Base-by-base conservation (phyloP, 768 basidiomycete genomes). In the Psilocybe sp. region DNA sequence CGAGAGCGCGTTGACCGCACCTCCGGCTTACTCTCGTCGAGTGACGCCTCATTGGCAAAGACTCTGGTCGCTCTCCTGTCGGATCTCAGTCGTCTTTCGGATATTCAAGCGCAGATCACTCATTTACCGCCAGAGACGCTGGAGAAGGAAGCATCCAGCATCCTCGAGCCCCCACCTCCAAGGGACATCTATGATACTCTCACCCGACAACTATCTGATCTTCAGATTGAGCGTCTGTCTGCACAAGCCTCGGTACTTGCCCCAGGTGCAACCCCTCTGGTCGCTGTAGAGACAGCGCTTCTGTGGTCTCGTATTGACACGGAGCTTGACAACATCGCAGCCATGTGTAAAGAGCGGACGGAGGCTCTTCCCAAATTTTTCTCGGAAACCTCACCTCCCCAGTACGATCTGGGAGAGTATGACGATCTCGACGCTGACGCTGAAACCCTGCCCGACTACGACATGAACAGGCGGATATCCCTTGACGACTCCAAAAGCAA, bases 301-400 rank as follows among this genome's bases (percentile, higher is more conserved):
- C 69, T 94, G 0, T 94, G 91, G 90, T 70, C 79, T 2, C 74
- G 78, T 32, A 83, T 93, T 28, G 89, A 91, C 56, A 75, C 81
- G 44, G 80, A 91, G 43, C 76, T 92, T 2, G 91, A 91, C 56
- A 70, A 68, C 13, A 80, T 93, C 13, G 73, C 84, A 0, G 65
- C 76, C 2, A 73, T 92, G 61, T 89, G 87, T 63, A 81, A 75
- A 54, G 78, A 81, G 49, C 82, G 82, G 15, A 73, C 78, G 3
- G 74, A 76, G 50, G 50, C 60, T 33, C 39, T 63, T 14, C 65
- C 66, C 4, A 61, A 61, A 40, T 66, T 67, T 28, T 53, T 55
- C 9, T 44, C 59, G 16, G 72, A 77, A 35, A 58, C 68, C 46
- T 69, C 75, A 11, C 77, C 80, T 4, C 77, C 80, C 2, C 73